Percentiles rank a stretch among this genome's conserved stretches.
Evolutionary conservation across 2,329 filamentous ascomycete species (phyloP).

Genomic region (Penicillium olsonii): DNA sequence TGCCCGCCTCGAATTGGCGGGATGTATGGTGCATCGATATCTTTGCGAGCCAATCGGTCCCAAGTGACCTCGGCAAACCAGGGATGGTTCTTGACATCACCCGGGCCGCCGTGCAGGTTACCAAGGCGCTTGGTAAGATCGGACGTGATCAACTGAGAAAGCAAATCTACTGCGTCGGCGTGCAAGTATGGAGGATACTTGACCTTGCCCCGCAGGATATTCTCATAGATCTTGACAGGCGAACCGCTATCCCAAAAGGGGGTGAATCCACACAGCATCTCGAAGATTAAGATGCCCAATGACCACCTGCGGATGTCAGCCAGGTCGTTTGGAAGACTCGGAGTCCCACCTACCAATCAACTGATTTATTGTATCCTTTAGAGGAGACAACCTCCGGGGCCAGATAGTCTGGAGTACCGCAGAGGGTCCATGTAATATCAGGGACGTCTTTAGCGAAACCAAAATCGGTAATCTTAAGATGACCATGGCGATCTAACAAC

Average conservation of each 20-base stretch:
- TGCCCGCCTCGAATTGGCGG: slow-evolving; percentile 91
- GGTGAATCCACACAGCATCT: slow-evolving; percentile 99
- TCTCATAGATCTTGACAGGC: slow-evolving; percentile 99
- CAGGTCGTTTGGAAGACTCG: background rate
- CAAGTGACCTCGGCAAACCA: slow-evolving; percentile 99
- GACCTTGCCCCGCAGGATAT: slow-evolving; percentile 91
- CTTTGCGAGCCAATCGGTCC: slow-evolving; percentile 90
- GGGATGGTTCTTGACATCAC: slow-evolving; percentile 90
- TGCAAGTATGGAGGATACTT: slow-evolving; percentile 98
- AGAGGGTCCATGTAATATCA: slow-evolving; percentile 98
- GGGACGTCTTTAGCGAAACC: slow-evolving; percentile 97
- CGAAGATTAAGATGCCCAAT: slow-evolving; percentile 94
- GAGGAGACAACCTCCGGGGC: slow-evolving; percentile 98
- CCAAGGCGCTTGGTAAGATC: slow-evolving; percentile 94
- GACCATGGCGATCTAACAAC: slow-evolving; percentile 86
- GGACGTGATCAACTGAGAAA: slow-evolving; percentile 88
- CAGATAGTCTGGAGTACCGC: slow-evolving; percentile 95
- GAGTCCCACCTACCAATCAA: slow-evolving; percentile 77
- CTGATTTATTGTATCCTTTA: slow-evolving; percentile 99
- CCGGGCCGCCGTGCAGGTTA: slow-evolving; percentile 85
- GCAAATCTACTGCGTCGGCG: slow-evolving; percentile 86
- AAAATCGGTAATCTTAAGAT: slow-evolving; percentile 97
- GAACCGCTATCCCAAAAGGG: slow-evolving; percentile 98
- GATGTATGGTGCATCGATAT: slow-evolving; percentile 97
- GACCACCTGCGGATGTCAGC: slow-evolving; percentile 73